A percentile compares a stretch with the other conserved stretches of the same genome.
Evolutionary conservation across 2,329 filamentous ascomycete species (phyloP).

Genomic region (Didymella lethalis): DNA sequence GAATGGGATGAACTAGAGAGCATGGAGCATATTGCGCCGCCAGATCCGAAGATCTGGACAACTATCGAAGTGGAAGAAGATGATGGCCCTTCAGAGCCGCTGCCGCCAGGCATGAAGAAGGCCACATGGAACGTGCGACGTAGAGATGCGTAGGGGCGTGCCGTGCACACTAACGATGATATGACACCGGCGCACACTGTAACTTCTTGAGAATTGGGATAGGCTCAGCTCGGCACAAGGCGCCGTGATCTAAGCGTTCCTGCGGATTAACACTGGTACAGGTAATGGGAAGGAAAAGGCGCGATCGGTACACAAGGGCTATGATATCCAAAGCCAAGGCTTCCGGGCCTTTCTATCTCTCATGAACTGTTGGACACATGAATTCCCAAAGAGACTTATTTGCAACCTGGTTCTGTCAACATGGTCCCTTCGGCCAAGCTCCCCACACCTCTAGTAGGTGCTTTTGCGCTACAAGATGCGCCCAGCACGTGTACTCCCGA

Average conservation of each 20-base stretch:
- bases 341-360: not conserved
- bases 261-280: not conserved
- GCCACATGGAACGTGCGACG: slow-evolving; percentile 44
- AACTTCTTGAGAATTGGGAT: too few species aligned
- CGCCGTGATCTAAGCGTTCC: not conserved
- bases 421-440: not conserved
- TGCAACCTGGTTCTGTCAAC: not conserved
- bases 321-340: not conserved
- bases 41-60: slow-evolving; percentile 30
- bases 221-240: not conserved
- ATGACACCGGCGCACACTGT: slow-evolving; percentile 1
- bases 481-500: not conserved
- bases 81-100: slow-evolving; percentile 13
- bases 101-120: slow-evolving; percentile 39
- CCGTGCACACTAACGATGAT: not conserved
- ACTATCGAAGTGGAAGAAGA: slow-evolving; percentile 24
- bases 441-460: not conserved
- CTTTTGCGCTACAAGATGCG: not conserved
- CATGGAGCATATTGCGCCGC: slow-evolving; percentile 24
- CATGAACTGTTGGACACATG: not conserved
- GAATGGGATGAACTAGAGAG: slow-evolving; percentile 36
- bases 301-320: not conserved
- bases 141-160: slow-evolving; percentile 27
- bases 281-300: not conserved
- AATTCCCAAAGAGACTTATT: not conserved